phyloP scores from a whole-genome alignment of 208 protist species.

The Trypanosomatidae sp. region DNA sequence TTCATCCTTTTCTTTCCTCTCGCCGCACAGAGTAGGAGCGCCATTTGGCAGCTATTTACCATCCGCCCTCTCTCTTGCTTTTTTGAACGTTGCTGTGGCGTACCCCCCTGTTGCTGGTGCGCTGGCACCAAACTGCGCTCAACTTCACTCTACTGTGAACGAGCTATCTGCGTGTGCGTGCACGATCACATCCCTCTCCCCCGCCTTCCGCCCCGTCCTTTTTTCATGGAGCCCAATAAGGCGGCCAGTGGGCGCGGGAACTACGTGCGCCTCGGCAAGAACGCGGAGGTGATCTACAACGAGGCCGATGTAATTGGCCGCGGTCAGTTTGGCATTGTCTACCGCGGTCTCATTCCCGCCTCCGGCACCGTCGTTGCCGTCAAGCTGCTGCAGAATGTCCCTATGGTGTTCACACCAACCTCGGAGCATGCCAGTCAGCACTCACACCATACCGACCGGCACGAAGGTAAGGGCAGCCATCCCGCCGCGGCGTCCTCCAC shows the following conservation, averaged over 20 bases:
- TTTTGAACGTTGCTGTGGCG: background rate
- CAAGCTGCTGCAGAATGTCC: slow-evolving; percentile 44
- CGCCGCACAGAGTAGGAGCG: background rate
- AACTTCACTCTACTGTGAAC: background rate
- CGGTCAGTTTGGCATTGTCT: slow-evolving; percentile 59
- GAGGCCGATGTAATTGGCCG: slow-evolving; percentile 41
- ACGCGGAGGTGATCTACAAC: slow-evolving; percentile 36
- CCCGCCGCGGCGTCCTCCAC: background rate
- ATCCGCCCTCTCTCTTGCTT: background rate
- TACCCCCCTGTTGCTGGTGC: background rate
- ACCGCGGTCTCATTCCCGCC: slow-evolving; percentile 29
- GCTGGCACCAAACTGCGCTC: background rate
- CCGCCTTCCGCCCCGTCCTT: background rate
- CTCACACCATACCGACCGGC: background rate
- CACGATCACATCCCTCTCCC: background rate
- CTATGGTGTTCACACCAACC: background rate
- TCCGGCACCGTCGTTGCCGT: slow-evolving; percentile 41
- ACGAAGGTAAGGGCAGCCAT: background rate
- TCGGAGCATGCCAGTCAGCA: slow-evolving; percentile 7
- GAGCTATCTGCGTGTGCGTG: background rate
- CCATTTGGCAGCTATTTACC: background rate
- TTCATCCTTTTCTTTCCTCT: background rate
- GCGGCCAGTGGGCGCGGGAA: background rate
- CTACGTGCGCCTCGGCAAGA: slow-evolving; percentile 26
- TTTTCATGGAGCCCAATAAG: background rate